Conservation (phyloP, 2,329 filamentous ascomycete species). For the Cercospora zeina region DNA sequence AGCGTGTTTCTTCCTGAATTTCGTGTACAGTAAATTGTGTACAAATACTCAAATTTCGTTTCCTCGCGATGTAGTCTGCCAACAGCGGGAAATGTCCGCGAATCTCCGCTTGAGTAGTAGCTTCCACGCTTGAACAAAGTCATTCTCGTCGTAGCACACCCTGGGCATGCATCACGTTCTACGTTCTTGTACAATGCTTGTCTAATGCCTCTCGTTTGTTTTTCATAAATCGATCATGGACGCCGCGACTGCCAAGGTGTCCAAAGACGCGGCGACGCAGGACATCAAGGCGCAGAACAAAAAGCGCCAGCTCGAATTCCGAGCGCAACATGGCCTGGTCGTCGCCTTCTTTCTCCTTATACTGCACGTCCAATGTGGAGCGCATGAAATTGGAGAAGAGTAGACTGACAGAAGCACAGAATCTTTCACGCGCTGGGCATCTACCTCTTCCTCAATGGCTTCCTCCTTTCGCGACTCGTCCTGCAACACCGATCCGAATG, state of each 20-base stretch:
- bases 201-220: constrained; percentile 19
- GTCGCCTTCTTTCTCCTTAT: constrained; percentile 70
- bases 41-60: not conserved
- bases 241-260: constrained; percentile 20
- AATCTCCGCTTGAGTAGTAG: not conserved
- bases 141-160: not conserved
- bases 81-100: no score
- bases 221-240: constrained; percentile 21
- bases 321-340: constrained; percentile 54
- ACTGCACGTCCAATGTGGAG: constrained; percentile 45
- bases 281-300: constrained; percentile 41
- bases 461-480: constrained; percentile 83
- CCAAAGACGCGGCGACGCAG: constrained; percentile 19
- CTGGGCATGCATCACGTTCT: constrained; percentile 6
- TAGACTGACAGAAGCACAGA: constrained; percentile 42
- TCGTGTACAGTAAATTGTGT: constrained; percentile 1
- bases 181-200: constrained; percentile 15
- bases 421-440: constrained; percentile 76
- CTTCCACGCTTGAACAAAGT: not conserved
- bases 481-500: constrained; percentile 76
- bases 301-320: constrained; percentile 53
- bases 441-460: constrained; percentile 91
- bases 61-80: not conserved
- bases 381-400: not conserved
- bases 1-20: not conserved